Evolutionary conservation across 208 protist genomes (phyloP).

Genomic region (Wallacemonas sp.): DNA sequence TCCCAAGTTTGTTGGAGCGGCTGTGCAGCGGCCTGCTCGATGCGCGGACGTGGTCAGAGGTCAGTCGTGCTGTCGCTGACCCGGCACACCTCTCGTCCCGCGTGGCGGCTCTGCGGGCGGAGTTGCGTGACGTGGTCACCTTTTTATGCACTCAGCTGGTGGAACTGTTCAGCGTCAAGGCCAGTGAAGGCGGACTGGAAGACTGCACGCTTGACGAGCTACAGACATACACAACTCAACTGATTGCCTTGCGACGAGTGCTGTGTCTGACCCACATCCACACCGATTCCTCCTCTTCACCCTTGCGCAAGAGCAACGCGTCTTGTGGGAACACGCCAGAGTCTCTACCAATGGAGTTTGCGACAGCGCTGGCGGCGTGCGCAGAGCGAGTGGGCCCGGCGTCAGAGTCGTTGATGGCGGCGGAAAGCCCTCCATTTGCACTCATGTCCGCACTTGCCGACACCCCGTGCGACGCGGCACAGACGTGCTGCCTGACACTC

Average conservation of each 20-base stretch:
- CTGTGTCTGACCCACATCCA: not conserved
- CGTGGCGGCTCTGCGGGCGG: constrained; percentile 8
- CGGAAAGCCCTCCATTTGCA: constrained; percentile 29
- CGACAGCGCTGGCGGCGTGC: constrained; percentile 15
- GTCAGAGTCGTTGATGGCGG: constrained; percentile 22
- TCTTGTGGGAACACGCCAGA: not conserved
- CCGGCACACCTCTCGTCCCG: constrained; percentile 12
- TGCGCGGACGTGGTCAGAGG: constrained; percentile 28
- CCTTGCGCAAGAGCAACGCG: not conserved
- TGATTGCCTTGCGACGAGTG: not conserved
- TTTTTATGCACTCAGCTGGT: not conserved
- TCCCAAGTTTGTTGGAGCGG: constrained; percentile 74
- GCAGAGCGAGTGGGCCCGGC: constrained; percentile 4
- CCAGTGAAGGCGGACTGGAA: not conserved
- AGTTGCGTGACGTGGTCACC: not conserved
- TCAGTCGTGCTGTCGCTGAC: constrained; percentile 42
- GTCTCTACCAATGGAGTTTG: constrained; percentile 15
- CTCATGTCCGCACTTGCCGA: constrained; percentile 32
- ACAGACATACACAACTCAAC: not conserved
- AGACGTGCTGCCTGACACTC: constrained; percentile 38
- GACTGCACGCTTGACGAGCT: not conserved
- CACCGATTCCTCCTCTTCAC: too few species aligned
- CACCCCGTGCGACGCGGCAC: constrained; percentile 28
- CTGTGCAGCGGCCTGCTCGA: constrained; percentile 59
- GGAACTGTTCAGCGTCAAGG: not conserved